These are phyloP conservation scores for Noccaea caerulescens DNA, from an alignment of 345 rosid genomes.

Conservation along the genomic window DNA sequence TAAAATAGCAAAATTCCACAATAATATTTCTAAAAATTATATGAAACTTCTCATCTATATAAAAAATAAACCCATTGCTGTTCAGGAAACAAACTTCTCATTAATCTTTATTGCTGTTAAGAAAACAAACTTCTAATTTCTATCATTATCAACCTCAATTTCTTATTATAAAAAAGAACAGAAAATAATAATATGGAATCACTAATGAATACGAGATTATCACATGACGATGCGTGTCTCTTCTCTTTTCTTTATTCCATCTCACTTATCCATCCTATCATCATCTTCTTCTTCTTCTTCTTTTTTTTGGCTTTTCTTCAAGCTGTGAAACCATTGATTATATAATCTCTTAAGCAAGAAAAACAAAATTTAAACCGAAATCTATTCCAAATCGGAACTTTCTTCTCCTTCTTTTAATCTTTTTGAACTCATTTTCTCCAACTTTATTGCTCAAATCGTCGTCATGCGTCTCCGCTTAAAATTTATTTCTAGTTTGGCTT, in stretches of 20 bases:
- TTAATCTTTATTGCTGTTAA: not conserved
- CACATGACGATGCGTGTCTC: conserved; percentile 11
- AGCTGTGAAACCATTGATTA: conserved; percentile 1
- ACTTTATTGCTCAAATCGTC: conserved; percentile 26
- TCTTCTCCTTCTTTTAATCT: conserved; percentile 15
- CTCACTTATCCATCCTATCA: not conserved
- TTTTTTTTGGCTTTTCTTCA: conserved; percentile 3
- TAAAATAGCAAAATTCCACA: too few relatives aligned
- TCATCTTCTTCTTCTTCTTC: not conserved
- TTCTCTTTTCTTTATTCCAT: conserved; percentile 21
- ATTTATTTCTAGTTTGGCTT: conserved; percentile 2
- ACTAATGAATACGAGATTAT: conserved; percentile 3
- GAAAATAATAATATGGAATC: not conserved
- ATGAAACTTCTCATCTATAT: too few relatives aligned
- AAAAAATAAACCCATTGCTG: too few relatives aligned
- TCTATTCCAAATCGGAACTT: conserved; percentile 2
- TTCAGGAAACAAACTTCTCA: too few relatives aligned
- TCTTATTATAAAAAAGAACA: not conserved
- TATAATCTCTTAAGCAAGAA: conserved; percentile 7
- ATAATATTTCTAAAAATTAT: too few relatives aligned
- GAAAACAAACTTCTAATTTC: not conserved
- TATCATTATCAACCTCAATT: conserved; percentile 10
- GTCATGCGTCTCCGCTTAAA: conserved; percentile 21
- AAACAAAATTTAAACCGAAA: conserved; percentile 7
- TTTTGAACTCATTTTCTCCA: conserved; percentile 29